A percentile compares a stretch with the other conserved stretches of the same genome.
These are phyloP conservation scores for Guillardia theta DNA, from an alignment of 78 protist genomes.

Conservation along the genomic window DNA sequence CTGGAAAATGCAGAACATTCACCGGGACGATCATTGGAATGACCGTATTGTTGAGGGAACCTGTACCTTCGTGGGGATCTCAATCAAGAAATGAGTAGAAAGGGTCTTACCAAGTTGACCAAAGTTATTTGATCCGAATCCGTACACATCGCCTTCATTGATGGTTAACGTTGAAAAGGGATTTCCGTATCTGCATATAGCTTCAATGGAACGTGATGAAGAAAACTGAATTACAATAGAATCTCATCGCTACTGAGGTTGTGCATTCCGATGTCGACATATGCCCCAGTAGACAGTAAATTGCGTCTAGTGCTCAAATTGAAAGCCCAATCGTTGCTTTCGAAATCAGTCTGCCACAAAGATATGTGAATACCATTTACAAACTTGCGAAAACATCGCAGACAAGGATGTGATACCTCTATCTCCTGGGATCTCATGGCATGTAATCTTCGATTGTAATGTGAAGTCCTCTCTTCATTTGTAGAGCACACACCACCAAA, in stretches of 20 bases:
- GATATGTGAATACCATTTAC: background rate
- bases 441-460: too few species aligned
- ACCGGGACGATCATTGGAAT: background rate
- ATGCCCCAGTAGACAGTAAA: too few species aligned
- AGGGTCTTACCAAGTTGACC: background rate
- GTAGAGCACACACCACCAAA: too few species aligned
- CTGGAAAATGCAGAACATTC: too few species aligned
- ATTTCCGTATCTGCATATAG: background rate
- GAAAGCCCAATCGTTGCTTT: background rate
- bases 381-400: too few species aligned
- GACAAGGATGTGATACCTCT: too few species aligned
- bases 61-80: too few species aligned
- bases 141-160: slow-evolving; percentile 13
- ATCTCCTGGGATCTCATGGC: too few species aligned
- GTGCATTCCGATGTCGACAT: too few species aligned
- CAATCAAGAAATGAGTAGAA: background rate
- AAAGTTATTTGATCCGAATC: background rate
- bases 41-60: background rate
- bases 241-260: background rate
- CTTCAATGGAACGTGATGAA: background rate
- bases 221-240: background rate
- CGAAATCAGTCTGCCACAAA: background rate
- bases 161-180: background rate
- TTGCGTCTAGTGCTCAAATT: background rate
- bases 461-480: too few species aligned